Evolutionary conservation across 2,329 filamentous ascomycete species (phyloP).

Genomic region (Rachicladosporium sp.): DNA sequence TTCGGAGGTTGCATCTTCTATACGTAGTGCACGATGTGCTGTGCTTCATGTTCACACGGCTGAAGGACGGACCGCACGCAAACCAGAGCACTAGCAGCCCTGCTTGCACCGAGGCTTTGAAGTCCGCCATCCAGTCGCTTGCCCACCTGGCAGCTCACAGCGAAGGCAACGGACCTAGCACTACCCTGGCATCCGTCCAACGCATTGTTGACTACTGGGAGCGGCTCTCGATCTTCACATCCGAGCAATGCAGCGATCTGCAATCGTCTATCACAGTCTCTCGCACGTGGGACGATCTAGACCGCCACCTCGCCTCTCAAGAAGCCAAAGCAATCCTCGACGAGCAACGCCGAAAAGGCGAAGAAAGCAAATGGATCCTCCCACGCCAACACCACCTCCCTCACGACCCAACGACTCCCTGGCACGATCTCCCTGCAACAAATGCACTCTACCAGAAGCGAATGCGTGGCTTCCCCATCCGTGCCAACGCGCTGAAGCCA

Average conservation of each 20-base stretch:
- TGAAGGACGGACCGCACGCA: not conserved
- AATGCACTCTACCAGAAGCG: constrained; percentile 19
- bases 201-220: constrained; percentile 3
- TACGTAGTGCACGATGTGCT: constrained; percentile 13
- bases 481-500: constrained; percentile 13
- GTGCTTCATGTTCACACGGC: not conserved
- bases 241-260: not conserved
- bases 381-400: constrained; percentile 15
- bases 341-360: constrained; percentile 4
- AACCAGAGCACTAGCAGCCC: not conserved
- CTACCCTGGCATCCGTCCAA: constrained; percentile 1
- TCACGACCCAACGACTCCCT: constrained; percentile 15
- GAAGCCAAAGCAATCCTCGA: constrained; percentile 4
- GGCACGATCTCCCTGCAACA: constrained; percentile 21
- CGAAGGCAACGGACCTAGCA: not conserved
- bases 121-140: constrained; percentile 1
- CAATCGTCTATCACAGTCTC: not conserved
- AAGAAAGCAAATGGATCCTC: constrained; percentile 9
- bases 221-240: constrained; percentile 2
- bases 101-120: constrained; percentile 1
- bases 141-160: constrained; percentile 6
- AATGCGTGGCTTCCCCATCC: constrained; percentile 16
- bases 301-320: constrained; percentile 3
- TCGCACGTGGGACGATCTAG: constrained; percentile 2
- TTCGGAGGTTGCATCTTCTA: constrained; percentile 13